Evolutionary conservation across 1,139 yeast species (phyloP).

Genomic region (Scheffersomyces lignicola): DNA sequence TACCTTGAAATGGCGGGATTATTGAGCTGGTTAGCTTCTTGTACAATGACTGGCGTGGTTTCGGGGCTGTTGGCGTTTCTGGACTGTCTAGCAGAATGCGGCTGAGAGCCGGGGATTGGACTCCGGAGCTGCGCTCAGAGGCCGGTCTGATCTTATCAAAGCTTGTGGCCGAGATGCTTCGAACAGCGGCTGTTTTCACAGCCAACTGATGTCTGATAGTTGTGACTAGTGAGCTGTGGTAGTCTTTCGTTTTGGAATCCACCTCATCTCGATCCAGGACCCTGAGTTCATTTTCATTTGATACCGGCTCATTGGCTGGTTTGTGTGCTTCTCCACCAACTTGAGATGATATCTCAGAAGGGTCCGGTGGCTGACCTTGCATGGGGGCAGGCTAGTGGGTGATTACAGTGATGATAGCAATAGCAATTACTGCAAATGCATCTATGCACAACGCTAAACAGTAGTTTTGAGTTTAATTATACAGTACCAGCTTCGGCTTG

Average conservation of each 20-base stretch:
- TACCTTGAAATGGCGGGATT: conserved; percentile 15
- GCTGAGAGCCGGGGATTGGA: background rate
- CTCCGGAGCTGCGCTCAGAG: background rate
- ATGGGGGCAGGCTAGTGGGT: too few relatives aligned
- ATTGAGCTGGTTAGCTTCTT: conserved; percentile 13
- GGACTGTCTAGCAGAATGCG: conserved; percentile 1
- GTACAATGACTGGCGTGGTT: conserved; percentile 8
- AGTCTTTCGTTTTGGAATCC: background rate
- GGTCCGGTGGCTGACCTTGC: background rate
- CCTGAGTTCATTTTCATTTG: too few relatives aligned
- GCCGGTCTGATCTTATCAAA: background rate
- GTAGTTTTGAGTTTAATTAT: too few relatives aligned
- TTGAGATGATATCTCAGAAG: background rate
- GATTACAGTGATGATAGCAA: too few relatives aligned
- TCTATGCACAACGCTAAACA: too few relatives aligned
- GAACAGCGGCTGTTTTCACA: background rate
- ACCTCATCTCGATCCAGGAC: too few relatives aligned
- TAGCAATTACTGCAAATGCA: too few relatives aligned
- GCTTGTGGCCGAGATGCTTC: background rate
- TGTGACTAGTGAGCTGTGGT: background rate
- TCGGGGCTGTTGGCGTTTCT: background rate
- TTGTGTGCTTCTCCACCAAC: background rate
- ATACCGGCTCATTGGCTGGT: background rate
- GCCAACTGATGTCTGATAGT: conserved; percentile 1
- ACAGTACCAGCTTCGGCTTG: too few relatives aligned